Conservation (phyloP, 2,329 filamentous ascomycete genomes). For the Cryphonectria radicalis region DNA sequence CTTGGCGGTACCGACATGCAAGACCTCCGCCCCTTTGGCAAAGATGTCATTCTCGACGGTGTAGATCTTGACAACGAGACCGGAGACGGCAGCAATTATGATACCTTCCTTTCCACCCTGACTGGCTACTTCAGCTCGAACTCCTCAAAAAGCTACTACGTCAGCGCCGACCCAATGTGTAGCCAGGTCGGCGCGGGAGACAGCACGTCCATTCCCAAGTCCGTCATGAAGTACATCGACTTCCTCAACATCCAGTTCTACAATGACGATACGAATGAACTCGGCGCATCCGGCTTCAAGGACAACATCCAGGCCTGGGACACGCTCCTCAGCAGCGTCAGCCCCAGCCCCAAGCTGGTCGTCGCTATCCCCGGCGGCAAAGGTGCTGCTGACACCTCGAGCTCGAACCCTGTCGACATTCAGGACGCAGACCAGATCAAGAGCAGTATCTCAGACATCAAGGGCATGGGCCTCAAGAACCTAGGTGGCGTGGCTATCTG, state of each 20-base stretch:
- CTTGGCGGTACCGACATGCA: conserved; percentile 19
- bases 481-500: conserved; percentile 25
- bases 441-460: conserved; percentile 13
- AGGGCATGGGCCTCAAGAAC: conserved; percentile 11
- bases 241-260: conserved; percentile 27
- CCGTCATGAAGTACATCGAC: conserved; percentile 16
- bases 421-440: conserved; percentile 20
- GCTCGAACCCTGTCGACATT: background rate
- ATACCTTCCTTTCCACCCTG: conserved; percentile 18
- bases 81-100: conserved; percentile 10
- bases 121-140: conserved; percentile 15
- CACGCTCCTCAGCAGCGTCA: conserved; percentile 11
- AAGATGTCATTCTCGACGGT: conserved; percentile 16
- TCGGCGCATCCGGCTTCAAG: conserved; percentile 19
- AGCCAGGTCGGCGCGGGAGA: background rate
- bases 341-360: conserved; percentile 24
- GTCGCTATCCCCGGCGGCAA: conserved; percentile 20
- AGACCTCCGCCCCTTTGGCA: conserved; percentile 22
- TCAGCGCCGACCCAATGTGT: conserved; percentile 21
- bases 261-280: conserved; percentile 19
- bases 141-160: conserved; percentile 10
- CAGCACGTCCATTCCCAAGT: conserved; percentile 15
- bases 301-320: conserved; percentile 17
- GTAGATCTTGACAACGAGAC: conserved; percentile 25
- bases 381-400: conserved; percentile 6